These are phyloP conservation scores for Asclepias syriaca DNA, from an alignment of 257 asterid species.

Conservation along the genomic window DNA sequence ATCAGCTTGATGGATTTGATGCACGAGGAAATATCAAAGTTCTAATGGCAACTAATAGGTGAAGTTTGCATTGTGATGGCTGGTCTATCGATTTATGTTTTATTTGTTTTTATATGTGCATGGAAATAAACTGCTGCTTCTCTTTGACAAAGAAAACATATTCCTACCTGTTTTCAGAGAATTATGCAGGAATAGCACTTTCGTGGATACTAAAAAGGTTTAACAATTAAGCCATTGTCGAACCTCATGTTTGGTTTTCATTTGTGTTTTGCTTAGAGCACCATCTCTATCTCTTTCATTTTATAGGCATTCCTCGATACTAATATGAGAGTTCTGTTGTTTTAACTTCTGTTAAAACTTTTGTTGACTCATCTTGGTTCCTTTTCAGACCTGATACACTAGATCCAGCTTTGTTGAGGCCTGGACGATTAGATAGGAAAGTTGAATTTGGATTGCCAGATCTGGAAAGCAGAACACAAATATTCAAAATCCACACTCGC, in stretches of 20 bases:
- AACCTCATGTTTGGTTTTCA: not conserved
- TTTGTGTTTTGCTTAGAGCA: not conserved
- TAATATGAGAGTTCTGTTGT: not conserved
- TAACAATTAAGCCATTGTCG: not conserved
- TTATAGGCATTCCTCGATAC: not conserved
- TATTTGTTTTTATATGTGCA: not conserved
- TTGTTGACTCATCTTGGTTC: not conserved
- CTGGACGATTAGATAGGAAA: conserved; percentile 89
- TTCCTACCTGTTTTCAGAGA: not conserved
- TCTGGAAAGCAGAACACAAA: conserved; percentile 74
- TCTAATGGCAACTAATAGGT: conserved; percentile 98
- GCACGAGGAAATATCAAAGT: conserved; percentile 98
- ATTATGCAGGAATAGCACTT: not conserved
- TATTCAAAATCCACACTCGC: conserved; percentile 73
- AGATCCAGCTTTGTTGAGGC: conserved; percentile 90
- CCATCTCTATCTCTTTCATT: not conserved
- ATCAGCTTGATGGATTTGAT: conserved; percentile 98
- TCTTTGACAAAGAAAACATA: not conserved
- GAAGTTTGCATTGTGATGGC: not conserved
- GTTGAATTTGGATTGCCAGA: conserved; percentile 98
- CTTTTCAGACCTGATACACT: conserved; percentile 83
- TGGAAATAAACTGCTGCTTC: not conserved
- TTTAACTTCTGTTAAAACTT: not conserved
- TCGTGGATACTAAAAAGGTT: not conserved
- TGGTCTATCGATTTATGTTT: not conserved